phyloP scores from a whole-genome alignment of 495 filamentous ascomycete species.

The Xylaria longipes region DNA sequence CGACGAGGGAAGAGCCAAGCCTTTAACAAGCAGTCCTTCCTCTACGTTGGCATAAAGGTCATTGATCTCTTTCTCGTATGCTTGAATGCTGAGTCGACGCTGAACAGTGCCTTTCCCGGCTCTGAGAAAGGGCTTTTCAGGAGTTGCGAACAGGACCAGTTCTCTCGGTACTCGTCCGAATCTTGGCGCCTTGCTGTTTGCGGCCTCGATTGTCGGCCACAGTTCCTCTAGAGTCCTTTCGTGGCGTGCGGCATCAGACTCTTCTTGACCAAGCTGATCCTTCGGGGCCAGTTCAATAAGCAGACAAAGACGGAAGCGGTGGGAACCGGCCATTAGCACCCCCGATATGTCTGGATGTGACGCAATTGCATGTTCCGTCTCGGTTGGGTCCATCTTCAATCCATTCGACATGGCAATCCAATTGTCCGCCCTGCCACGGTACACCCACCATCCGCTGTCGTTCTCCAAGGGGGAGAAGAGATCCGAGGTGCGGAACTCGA shows the following conservation, averaged over 20 bases:
- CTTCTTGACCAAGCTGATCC: too few species aligned
- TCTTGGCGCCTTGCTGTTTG: conserved; percentile 19
- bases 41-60: background rate
- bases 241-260: too few species aligned
- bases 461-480: conserved; percentile 51
- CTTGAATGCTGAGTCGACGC: background rate
- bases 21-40: background rate
- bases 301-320: conserved; percentile 51
- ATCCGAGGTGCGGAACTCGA: conserved; percentile 56
- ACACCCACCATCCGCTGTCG: conserved; percentile 51
- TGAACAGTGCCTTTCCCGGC: background rate
- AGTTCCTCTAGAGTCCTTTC: background rate
- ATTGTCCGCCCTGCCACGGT: conserved; percentile 57
- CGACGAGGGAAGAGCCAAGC: background rate
- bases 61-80: background rate
- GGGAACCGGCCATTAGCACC: conserved; percentile 52
- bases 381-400: conserved; percentile 60
- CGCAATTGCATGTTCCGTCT: conserved; percentile 49
- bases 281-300: conserved; percentile 47
- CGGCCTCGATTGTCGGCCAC: conserved; percentile 30
- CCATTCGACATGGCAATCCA: conserved; percentile 62
- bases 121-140: background rate
- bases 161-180: background rate
- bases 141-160: background rate
- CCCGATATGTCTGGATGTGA: conserved; percentile 45